Evolutionary conservation across 768 basidiomycete genomes (phyloP).

Genomic region (Phylloporus arenicola): DNA sequence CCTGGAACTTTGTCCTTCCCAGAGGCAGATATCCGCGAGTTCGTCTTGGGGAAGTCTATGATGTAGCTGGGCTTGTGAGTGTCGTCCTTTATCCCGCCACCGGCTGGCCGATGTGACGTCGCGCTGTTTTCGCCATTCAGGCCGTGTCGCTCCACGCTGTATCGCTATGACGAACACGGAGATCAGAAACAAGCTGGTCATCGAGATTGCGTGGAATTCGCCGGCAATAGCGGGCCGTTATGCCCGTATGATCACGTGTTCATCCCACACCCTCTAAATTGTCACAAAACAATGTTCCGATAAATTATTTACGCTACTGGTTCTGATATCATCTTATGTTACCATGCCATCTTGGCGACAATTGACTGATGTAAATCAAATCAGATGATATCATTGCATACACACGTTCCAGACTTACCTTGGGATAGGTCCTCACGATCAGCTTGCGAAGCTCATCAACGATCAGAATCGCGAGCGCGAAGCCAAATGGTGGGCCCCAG

Average conservation of each 20-base stretch:
- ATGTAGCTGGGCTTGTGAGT: not conserved
- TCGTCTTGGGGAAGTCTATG: constrained; percentile 17
- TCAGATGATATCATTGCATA: constrained; percentile 7
- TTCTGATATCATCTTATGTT: not conserved
- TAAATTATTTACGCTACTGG: not conserved
- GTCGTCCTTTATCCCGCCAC: not conserved
- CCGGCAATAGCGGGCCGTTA: too few species aligned
- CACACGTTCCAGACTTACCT: constrained; percentile 22
- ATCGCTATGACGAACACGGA: not conserved
- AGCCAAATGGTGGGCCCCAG: constrained; percentile 44
- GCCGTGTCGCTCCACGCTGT: not conserved
- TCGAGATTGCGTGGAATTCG: too few species aligned
- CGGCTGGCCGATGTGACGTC: not conserved
- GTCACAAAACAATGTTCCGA: not conserved
- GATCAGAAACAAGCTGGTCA: too few species aligned
- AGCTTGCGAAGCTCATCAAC: constrained; percentile 44
- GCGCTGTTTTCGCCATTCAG: constrained; percentile 22
- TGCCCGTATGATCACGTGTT: too few species aligned
- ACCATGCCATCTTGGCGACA: constrained; percentile 37
- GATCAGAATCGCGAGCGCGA: constrained; percentile 37
- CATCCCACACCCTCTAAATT: too few species aligned
- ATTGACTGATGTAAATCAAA: constrained; percentile 24
- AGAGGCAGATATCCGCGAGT: constrained; percentile 12
- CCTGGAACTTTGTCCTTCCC: constrained; percentile 14
- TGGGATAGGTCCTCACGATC: constrained; percentile 40